These are phyloP conservation scores for Coemansia sp. DNA, from an alignment of 192 early-diverging fungal species.

Conservation along the genomic window DNA sequence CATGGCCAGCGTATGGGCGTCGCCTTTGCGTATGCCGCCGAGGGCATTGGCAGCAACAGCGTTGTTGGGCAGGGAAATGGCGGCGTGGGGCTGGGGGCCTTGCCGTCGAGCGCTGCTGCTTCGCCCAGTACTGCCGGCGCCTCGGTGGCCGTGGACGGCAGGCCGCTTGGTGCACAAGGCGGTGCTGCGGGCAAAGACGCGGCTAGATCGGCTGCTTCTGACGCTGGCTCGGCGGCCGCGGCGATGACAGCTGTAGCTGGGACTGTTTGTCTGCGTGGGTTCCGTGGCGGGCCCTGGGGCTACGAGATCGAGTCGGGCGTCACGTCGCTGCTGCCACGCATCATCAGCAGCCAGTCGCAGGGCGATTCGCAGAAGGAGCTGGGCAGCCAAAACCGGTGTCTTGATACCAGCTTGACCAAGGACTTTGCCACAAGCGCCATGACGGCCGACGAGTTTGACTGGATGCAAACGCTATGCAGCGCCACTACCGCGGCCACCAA, in stretches of 20 bases:
- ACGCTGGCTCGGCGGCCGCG: not conserved
- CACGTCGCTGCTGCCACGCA: constrained; percentile 28
- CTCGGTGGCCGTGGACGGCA: not conserved
- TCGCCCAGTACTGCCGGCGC: not conserved
- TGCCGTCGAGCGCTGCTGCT: not conserved
- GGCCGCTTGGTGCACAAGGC: not conserved
- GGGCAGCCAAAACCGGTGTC: not conserved
- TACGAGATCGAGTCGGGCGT: constrained; percentile 45
- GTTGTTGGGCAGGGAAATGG: too few species aligned
- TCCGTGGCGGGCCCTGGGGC: constrained; percentile 36
- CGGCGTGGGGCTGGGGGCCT: not conserved
- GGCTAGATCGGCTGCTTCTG: not conserved
- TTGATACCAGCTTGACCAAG: too few species aligned
- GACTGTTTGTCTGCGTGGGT: constrained; percentile 14
- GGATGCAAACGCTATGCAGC: constrained; percentile 13
- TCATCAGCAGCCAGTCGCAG: not conserved
- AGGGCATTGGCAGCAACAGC: not conserved
- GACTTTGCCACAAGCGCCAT: constrained; percentile 25
- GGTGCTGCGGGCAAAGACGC: too few species aligned
- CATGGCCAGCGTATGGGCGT: constrained; percentile 15
- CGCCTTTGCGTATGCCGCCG: not conserved
- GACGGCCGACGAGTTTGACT: constrained; percentile 30
- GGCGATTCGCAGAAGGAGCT: not conserved
- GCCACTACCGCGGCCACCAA: too few species aligned
- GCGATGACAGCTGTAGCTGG: too few species aligned